Base-by-base conservation (phyloP, 2,329 filamentous ascomycete genomes). In the Penicillium verrucosum region DNA sequence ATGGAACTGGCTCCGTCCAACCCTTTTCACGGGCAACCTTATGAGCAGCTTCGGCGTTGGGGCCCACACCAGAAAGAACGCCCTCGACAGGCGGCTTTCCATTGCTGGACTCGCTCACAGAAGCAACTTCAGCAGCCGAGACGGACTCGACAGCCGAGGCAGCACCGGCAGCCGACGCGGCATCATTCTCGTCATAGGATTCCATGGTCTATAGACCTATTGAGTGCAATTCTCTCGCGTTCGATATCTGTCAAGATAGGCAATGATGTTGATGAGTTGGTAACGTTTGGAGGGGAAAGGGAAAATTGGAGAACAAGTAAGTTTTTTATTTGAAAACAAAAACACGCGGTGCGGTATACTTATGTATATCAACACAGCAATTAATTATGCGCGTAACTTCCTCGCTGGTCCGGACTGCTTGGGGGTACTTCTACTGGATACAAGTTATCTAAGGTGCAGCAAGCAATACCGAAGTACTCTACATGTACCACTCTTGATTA, bases 1-100 rank as follows among this genome's bases (percentile, higher is more conserved):
- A 78, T 4, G 66, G 61, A 37, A 73, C 65, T 3, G 70, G 74
- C 8, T 69, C 65, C 9, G 58, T 63, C 77, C 77, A 78, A 1
- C 74, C 74, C 23, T 72, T 73, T 10, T 73, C 67, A 29, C 72
- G 70, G 43, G 74, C 73, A n/a, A 68, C 48, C 27, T 57, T 21
- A 1, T 34, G 46, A 9, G 27, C 42, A 57, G 57, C 36, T 68
- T 68, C 62, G 29, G 62, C 64, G 46, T 51, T 61, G 6, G 48
- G 48, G 3, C 41, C 54, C 2, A 52, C 48, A 32, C 54, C 54
- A 5, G 48, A 52, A 16, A 56, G 54, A 5, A 52, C 42, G 10
- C 27, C 41, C 2, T 14, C 16, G 10, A 21, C 21, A 27, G 21
- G 41, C 1, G 1, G 1, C 27, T 25, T n/a, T 21, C 11, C n/a